phyloP scores from a whole-genome alignment of 2,329 filamentous ascomycete genomes.

The Pseudogymnoascus sp. region DNA sequence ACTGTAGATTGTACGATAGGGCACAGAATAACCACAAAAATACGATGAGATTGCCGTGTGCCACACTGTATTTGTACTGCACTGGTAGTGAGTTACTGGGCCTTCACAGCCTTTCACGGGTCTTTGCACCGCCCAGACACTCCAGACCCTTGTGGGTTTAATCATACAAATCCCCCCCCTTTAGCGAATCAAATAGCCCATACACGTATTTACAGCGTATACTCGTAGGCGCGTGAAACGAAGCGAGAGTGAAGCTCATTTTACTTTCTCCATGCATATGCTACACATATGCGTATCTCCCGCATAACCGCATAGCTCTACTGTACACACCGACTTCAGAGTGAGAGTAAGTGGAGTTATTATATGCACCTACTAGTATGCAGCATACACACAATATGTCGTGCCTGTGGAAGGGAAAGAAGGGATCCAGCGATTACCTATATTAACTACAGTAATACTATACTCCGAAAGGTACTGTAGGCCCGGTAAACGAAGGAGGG shows the following conservation, averaged over 20 bases:
- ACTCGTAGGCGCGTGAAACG: background rate
- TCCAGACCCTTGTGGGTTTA: background rate
- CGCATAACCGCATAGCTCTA: conserved; percentile 1
- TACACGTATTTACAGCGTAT: background rate
- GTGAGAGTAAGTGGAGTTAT: background rate
- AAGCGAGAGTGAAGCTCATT: conserved; percentile 4
- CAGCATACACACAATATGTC: background rate
- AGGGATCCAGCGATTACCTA: background rate
- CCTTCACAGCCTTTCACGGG: background rate
- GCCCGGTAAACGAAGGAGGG: background rate
- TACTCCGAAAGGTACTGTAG: background rate
- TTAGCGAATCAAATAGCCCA: background rate
- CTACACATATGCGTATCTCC: conserved; percentile 3
- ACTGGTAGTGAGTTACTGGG: too few species aligned
- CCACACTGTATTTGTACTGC: background rate
- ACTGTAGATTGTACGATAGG: background rate
- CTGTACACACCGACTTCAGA: background rate
- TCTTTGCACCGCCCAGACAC: background rate
- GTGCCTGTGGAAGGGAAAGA: background rate
- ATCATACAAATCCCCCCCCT: background rate
- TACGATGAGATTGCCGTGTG: background rate
- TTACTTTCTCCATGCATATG: conserved; percentile 6
- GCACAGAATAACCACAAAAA: background rate
- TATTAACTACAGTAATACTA: too few species aligned
- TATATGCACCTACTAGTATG: background rate